These are phyloP conservation scores for Rutstroemia sp. DNA, from an alignment of 2,329 filamentous ascomycete genomes.

Conservation along the genomic window DNA sequence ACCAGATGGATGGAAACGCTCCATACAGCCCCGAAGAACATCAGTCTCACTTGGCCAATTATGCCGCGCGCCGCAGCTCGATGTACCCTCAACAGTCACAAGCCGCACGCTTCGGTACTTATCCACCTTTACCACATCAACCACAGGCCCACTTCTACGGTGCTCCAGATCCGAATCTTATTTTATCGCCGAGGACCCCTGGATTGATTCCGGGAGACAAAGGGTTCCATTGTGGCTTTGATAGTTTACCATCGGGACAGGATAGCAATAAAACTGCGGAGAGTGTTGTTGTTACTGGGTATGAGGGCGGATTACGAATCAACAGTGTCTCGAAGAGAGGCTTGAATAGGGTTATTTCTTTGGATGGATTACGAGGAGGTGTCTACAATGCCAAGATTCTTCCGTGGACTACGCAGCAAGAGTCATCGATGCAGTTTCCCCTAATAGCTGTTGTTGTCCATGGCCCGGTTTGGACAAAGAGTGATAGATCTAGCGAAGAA, in stretches of 20 bases:
- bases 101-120: slow-evolving; percentile 36
- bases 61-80: slow-evolving; percentile 39
- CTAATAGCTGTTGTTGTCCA: slow-evolving; percentile 75
- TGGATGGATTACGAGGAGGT: slow-evolving; percentile 72
- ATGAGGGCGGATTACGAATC: slow-evolving; percentile 72
- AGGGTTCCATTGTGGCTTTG: slow-evolving; percentile 77
- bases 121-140: slow-evolving; percentile 66
- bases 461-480: slow-evolving; percentile 52
- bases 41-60: slow-evolving; percentile 36
- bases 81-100: slow-evolving; percentile 42
- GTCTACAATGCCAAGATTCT: slow-evolving; percentile 79
- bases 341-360: slow-evolving; percentile 58
- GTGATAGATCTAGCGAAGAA: slow-evolving; percentile 19
- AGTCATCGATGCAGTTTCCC: slow-evolving; percentile 54
- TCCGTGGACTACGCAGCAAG: slow-evolving; percentile 53
- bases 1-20: slow-evolving; percentile 34
- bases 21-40: slow-evolving; percentile 39
- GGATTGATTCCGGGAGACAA: slow-evolving; percentile 57
- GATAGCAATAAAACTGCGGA: slow-evolving; percentile 34
- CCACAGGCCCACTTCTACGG: slow-evolving; percentile 73
- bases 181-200: slow-evolving; percentile 40
- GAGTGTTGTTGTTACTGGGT: slow-evolving; percentile 68
- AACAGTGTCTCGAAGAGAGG: slow-evolving; percentile 66
- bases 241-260: slow-evolving; percentile 49
- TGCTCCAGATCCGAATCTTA: slow-evolving; percentile 63